Base-by-base conservation (phyloP, 1,284 basidiomycete genomes). In the Blastosporella zonata region DNA sequence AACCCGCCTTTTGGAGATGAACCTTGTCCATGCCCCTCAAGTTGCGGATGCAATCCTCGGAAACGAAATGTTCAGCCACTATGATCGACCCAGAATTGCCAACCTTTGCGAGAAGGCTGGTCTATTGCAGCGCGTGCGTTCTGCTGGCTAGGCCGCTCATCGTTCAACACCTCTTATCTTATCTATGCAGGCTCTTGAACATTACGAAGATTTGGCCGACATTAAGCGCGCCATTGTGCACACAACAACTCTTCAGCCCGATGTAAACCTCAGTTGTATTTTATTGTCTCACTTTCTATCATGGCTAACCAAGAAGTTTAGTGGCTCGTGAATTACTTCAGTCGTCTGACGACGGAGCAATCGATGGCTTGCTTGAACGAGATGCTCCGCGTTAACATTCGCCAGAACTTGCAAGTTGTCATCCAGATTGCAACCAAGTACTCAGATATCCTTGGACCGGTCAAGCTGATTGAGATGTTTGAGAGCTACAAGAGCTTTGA, bases 351-450 rank as follows among this genome's bases (percentile, higher is more conserved):
- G 1, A 96, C 96, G n/a, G 97, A 99, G 65, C 96, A 99, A 69
- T 96, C 96, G 2, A 88, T 99, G 76, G 89, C 87, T 17, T 97
- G 92, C 68, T 74, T 99, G 71, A 87, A 97, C 60, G 97, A 99
- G 73, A 99, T 99, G 97, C 82, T 99, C 52, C 82, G 87, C 49
- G 81, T 93, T 61, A 99, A 99, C 73, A 97, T 99, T 58, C 90
- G 96, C 47, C 96, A 99, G 72, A 99, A 99, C 70, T 75, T 99
- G 38, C 93, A 97, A 63, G 84, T 97, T 41, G 97, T 96, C 41
- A 90, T 99, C 40, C 96, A 99, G 72, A 94, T 98, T 62, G 95
- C 97, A 13, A 99, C 96, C 50, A 99, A 99, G 73, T 99, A 99
- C 72, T 98, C 95, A 10, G 97, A 99, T 63, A 90, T 99, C 50